Evolutionary conservation across 768 basidiomycete genomes (phyloP).

Genomic region (Kwoniella botswanensis): DNA sequence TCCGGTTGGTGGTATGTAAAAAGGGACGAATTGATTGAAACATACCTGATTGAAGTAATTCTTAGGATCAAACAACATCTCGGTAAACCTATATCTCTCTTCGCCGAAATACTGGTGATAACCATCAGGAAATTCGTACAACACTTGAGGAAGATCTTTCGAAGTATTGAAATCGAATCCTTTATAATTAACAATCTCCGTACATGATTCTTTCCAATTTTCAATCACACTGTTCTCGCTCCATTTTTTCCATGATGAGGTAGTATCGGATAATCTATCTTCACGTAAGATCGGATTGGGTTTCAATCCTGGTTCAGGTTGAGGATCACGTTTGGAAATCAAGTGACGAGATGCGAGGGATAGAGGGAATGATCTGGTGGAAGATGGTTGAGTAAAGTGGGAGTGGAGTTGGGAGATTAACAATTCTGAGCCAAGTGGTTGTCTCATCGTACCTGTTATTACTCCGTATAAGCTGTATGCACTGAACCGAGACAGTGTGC

Average conservation of each 20-base stretch:
- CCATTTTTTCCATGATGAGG: constrained; percentile 80
- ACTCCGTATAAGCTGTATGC: too few species aligned
- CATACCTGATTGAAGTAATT: constrained; percentile 55
- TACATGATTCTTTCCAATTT: constrained; percentile 88
- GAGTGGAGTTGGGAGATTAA: constrained; percentile 76
- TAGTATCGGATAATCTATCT: constrained; percentile 73
- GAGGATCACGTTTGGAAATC: constrained; percentile 73
- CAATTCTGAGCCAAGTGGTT: constrained; percentile 62
- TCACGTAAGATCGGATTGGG: constrained; percentile 75
- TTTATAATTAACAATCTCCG: constrained; percentile 65
- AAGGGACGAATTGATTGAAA: background rate
- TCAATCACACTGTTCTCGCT: constrained; percentile 82
- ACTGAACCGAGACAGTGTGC: background rate
- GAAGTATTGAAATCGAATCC: constrained; percentile 49
- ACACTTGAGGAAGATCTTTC: constrained; percentile 33
- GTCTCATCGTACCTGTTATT: constrained; percentile 70
- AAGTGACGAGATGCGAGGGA: constrained; percentile 85
- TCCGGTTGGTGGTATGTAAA: background rate
- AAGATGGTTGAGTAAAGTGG: constrained; percentile 62
- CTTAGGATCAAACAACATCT: constrained; percentile 81
- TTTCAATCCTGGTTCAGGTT: constrained; percentile 66
- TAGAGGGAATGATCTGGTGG: constrained; percentile 64
- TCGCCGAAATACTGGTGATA: constrained; percentile 80
- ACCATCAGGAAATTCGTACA: constrained; percentile 94
- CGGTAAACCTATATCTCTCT: constrained; percentile 82